Conservation (phyloP, 768 basidiomycete genomes). For the Tulasnella calospora region DNA sequence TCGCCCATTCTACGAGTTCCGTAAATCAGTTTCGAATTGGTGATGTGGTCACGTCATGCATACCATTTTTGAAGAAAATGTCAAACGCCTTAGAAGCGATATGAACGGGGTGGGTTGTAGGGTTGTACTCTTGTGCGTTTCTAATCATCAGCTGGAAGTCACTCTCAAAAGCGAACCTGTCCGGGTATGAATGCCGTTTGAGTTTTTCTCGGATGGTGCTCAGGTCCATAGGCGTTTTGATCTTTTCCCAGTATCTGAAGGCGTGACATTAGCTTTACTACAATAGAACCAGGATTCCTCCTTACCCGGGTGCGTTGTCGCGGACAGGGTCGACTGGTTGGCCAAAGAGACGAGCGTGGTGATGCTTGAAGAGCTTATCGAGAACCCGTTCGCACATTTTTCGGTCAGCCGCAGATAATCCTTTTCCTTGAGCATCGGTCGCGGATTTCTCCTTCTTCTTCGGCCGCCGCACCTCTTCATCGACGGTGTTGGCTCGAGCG, state of each 20-base stretch:
- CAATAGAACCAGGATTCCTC: background rate
- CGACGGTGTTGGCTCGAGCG: background rate
- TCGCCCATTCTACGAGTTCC: conserved; percentile 62
- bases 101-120: conserved; percentile 61
- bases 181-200: conserved; percentile 77
- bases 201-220: conserved; percentile 83
- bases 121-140: conserved; percentile 86
- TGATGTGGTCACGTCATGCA: conserved; percentile 35
- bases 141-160: conserved; percentile 85
- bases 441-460: conserved; percentile 45
- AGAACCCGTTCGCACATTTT: conserved; percentile 69
- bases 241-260: conserved; percentile 77
- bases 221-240: conserved; percentile 93
- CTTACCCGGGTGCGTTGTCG: conserved; percentile 82
- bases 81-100: conserved; percentile 73
- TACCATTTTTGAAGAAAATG: conserved; percentile 79
- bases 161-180: conserved; percentile 73
- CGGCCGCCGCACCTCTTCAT: background rate
- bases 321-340: conserved; percentile 95
- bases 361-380: conserved; percentile 73
- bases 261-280: background rate
- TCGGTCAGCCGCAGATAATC: conserved; percentile 72
- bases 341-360: conserved; percentile 67
- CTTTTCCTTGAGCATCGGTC: conserved; percentile 66
- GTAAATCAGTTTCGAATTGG: conserved; percentile 13